Evolutionary conservation across 768 basidiomycete species (phyloP), one percentile per base, ranked within the genome.

Genomic region (Suillus ampliporus): DNA sequence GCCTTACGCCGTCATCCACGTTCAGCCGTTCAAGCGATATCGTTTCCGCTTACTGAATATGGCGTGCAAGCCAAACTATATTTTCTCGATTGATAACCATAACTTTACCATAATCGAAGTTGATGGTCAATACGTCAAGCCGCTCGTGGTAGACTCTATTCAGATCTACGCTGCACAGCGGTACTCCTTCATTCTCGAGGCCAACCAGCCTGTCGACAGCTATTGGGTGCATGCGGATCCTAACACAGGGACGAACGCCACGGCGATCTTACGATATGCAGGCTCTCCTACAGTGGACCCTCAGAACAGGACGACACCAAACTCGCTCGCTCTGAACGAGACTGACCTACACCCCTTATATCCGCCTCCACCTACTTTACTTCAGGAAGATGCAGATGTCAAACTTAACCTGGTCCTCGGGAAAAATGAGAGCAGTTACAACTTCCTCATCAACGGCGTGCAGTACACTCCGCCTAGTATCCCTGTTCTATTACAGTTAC

Each of bases 81-180:
- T 64, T 2, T 80, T 84, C 73, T 80, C 77, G 5, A 83, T 85
- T 63, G 81, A 83, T 48, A 69, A 72, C 6, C 84, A 85, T 66
- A 69, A 68, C 6, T 65, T 84, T 62, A 83, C 77, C 0, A 67
- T 84, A 64, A 84, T 84, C 44, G 83, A 84, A 69, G 80, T 75
- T 3, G 83, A 85, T 53, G 80, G 79, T 10, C 53, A 77, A 77
- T 54, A 71, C 77, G 14, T 52, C 76, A 31, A 50, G 5, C 81
- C 85, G 0, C 61, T 78, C 15, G 60, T 58, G 0, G 79, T 82
- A 4, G 79, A 83, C 58, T 66, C 72, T 13, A 77, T 85, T 57
- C 68, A 78, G 8, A 81, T 88, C 41, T 83, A 78, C 58, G 75
- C 76, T 14, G 84, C 79, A 3, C 86, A 87, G 68, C 80, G 86